Base-by-base conservation (phyloP, 768 basidiomycete species). In the Clitopilus hobsonii region DNA sequence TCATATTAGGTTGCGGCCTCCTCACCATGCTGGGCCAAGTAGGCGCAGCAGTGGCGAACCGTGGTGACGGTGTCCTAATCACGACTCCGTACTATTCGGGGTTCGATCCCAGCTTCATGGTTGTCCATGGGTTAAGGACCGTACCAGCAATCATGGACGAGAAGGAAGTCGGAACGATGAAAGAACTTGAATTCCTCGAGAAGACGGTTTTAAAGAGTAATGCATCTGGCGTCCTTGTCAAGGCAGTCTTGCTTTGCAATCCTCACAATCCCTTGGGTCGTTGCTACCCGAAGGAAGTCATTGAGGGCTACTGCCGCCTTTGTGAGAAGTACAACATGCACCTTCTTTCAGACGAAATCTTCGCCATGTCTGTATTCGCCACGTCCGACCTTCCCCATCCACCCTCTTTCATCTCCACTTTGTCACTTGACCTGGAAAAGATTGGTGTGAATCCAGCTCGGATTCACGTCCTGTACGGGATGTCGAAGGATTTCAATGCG, bases 331-430 rank as follows among this genome's bases (percentile, higher is more conserved):
- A 64, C 38, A 61, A 67, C 52, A 23, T 69, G 1, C 67, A 69
- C 52, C 58, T 69, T 11, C 52, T 69, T 18, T 66, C 63, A 5
- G 68, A 69, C 56, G 68, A 69, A 51, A 60, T 69, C n/a, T 69
- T 61, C 58, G 68, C 61, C 0, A 56, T 63, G 18, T 65, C 65
- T 5, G 60, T 63, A 2, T 69, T 66, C 56, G 11, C 55, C 0
- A 63, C 63, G 2, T 16, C 25, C 6, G 62, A 61, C 28, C 14
- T 60, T 5, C 60, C 63, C 2, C 56, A 56, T 24, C 64, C 67
- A 2, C 49, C 53, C 11, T 58, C 59, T 3, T 69, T 69, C 54
- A 50, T 56, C 18, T 66, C 64, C 2, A 55, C 63, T 20, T 54
- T 69, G 2, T 60, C 62, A 0, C 51, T 67, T 24, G 60, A 67